A percentile compares a stretch with the other conserved stretches of the same genome.
Evolutionary conservation across 1,139 yeast genomes (phyloP).

Genomic region (Hyphopichia fennica): DNA sequence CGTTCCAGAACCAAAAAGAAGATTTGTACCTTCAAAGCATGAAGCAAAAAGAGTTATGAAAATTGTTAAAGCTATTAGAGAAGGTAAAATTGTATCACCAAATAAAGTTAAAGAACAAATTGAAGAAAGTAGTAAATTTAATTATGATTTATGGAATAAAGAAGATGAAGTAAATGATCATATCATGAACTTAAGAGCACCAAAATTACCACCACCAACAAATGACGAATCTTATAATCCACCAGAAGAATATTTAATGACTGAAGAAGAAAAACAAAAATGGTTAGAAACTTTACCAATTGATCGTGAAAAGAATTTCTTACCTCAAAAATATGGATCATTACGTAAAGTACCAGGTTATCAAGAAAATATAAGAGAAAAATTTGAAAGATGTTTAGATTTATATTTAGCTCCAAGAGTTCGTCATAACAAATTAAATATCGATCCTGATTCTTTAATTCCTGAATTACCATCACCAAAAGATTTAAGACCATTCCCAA

Average conservation of each 20-base stretch:
- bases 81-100: slow-evolving; percentile 87
- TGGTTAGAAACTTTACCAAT: slow-evolving; percentile 74
- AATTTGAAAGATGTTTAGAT: slow-evolving; percentile 92
- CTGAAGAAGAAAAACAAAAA: slow-evolving; percentile 70
- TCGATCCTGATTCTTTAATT: slow-evolving; percentile 93
- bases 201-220: slow-evolving; percentile 93
- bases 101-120: slow-evolving; percentile 53
- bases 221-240: slow-evolving; percentile 97
- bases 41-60: slow-evolving; percentile 97
- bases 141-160: slow-evolving; percentile 85
- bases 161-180: slow-evolving; percentile 64
- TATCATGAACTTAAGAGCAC: slow-evolving; percentile 91
- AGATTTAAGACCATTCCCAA: slow-evolving; percentile 98
- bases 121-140: slow-evolving; percentile 50
- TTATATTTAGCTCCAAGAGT: slow-evolving; percentile 95
- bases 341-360: slow-evolving; percentile 95
- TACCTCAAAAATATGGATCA: slow-evolving; percentile 81
- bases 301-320: slow-evolving; percentile 75
- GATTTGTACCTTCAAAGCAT: slow-evolving; percentile 94
- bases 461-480: slow-evolving; percentile 97
- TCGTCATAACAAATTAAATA: slow-evolving; percentile 84
- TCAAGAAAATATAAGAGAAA: slow-evolving; percentile 78
- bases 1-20: slow-evolving; percentile 93
- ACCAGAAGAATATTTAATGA: slow-evolving; percentile 87
- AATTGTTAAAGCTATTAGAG: slow-evolving; percentile 93